These are phyloP conservation scores for Nitzschia sp. DNA, from an alignment of 108 stramenopile species.

Conservation along the genomic window DNA sequence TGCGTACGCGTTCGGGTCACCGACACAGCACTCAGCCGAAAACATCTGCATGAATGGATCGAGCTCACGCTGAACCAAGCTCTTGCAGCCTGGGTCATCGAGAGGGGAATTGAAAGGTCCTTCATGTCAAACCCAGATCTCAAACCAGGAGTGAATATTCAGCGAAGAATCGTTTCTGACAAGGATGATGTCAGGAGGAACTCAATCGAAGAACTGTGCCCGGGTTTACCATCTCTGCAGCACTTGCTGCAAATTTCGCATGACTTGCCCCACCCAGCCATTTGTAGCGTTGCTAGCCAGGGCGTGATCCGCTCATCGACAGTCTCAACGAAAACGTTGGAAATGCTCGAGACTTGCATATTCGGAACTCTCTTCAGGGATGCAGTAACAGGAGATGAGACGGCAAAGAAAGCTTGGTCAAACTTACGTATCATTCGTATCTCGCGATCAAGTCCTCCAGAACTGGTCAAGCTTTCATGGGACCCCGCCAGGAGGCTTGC, in stretches of 20 bases:
- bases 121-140: neutral
- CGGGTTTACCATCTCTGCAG: conserved; percentile 50
- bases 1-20: conserved; percentile 51
- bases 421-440: conserved; percentile 23
- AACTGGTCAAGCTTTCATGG: conserved; percentile 28
- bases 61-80: conserved; percentile 69
- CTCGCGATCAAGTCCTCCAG: conserved; percentile 22
- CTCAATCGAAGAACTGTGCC: conserved; percentile 39
- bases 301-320: conserved; percentile 47
- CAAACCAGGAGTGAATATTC: neutral
- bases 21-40: conserved; percentile 61
- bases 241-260: conserved; percentile 41
- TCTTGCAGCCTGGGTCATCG: conserved; percentile 60
- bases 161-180: neutral
- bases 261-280: conserved; percentile 69
- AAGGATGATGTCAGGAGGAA: conserved; percentile 8
- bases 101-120: conserved; percentile 50
- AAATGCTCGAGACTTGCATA: conserved; percentile 40
- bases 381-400: neutral
- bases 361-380: conserved; percentile 12
- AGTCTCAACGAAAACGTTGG: conserved; percentile 57
- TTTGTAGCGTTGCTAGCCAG: conserved; percentile 27
- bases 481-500: neutral
- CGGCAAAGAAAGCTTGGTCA: neutral
- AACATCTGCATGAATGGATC: conserved; percentile 62